Evolutionary conservation across 108 stramenopile species (phyloP).

Genomic region (Licmophora abbreviata): DNA sequence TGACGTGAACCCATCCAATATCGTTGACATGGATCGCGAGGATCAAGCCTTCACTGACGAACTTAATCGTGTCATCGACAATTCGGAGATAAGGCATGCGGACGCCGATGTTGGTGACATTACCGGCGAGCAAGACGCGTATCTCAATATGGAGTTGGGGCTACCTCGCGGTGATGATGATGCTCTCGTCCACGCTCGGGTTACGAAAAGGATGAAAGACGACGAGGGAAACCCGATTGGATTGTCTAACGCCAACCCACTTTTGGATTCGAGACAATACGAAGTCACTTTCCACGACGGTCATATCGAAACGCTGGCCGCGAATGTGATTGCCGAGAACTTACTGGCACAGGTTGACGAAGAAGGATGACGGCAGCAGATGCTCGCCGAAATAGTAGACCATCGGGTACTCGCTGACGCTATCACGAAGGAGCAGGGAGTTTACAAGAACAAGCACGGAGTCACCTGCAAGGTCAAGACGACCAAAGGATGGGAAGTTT

Average conservation of each 20-base stretch:
- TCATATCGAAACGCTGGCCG: conserved; percentile 1
- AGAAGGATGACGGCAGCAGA: conserved; percentile 6
- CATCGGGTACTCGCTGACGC: not conserved
- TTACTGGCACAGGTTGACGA: conserved; percentile 12
- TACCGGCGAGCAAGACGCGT: not conserved
- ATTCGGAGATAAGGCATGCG: conserved; percentile 12
- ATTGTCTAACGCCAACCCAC: conserved; percentile 4
- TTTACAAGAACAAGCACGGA: conserved; percentile 1
- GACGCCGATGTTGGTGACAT: conserved; percentile 12
- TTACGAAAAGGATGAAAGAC: not conserved
- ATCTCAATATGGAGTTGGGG: conserved; percentile 13
- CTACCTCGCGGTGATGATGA: conserved; percentile 4
- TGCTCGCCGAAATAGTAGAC: not conserved
- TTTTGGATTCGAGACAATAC: conserved; percentile 11
- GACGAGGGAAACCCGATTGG: conserved; percentile 4
- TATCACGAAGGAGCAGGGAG: not conserved
- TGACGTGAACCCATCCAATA: conserved; percentile 4
- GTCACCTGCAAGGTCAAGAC: not conserved
- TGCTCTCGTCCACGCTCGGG: not conserved
- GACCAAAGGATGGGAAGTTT: conserved; percentile 28
- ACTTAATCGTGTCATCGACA: not conserved
- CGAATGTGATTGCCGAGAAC: conserved; percentile 15
- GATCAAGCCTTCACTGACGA: conserved; percentile 4
- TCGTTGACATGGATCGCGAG: not conserved
- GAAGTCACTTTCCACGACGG: conserved; percentile 16